Conservation (phyloP, 495 filamentous ascomycete species). For the Chlorociboria aeruginascens region DNA sequence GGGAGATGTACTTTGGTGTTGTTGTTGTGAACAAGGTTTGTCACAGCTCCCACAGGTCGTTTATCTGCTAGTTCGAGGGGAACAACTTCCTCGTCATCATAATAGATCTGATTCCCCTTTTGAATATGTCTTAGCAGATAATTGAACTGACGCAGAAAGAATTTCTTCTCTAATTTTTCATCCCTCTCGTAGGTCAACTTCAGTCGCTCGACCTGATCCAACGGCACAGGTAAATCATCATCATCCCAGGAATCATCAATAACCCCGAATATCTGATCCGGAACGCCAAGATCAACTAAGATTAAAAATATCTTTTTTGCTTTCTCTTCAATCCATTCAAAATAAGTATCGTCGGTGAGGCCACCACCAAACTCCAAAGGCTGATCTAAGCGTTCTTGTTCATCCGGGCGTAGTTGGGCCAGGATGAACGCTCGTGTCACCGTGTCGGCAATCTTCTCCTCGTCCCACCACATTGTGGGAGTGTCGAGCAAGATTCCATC, state of each 20-base stretch:
- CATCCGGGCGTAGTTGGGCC: conserved; percentile 50
- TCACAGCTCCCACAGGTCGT: conserved; percentile 36
- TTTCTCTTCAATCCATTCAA: conserved; percentile 80
- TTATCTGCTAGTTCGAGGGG: conserved; percentile 58
- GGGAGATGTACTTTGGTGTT: conserved; percentile 60
- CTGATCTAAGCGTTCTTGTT: conserved; percentile 53
- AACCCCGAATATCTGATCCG: conserved; percentile 74
- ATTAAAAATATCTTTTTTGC: conserved; percentile 74
- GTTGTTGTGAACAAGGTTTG: conserved; percentile 34
- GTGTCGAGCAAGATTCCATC: conserved; percentile 15
- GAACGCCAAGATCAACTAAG: conserved; percentile 63
- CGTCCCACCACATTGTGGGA: conserved; percentile 62
- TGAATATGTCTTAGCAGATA: conserved; percentile 62
- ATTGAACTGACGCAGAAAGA: conserved; percentile 71
- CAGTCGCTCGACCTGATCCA: conserved; percentile 57
- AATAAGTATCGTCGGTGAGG: conserved; percentile 80
- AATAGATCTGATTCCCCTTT: conserved; percentile 60
- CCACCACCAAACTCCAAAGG: conserved; percentile 75
- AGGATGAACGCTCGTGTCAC: conserved; percentile 60
- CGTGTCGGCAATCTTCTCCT: conserved; percentile 60
- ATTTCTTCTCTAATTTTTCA: conserved; percentile 54
- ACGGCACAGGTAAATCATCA: conserved; percentile 69
- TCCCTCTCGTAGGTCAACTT: conserved; percentile 48
- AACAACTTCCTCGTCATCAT: conserved; percentile 66
- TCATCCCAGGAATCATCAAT: conserved; percentile 85